Conservation (phyloP, 2,329 filamentous ascomycete genomes). For the Pyrenophora graminea region DNA sequence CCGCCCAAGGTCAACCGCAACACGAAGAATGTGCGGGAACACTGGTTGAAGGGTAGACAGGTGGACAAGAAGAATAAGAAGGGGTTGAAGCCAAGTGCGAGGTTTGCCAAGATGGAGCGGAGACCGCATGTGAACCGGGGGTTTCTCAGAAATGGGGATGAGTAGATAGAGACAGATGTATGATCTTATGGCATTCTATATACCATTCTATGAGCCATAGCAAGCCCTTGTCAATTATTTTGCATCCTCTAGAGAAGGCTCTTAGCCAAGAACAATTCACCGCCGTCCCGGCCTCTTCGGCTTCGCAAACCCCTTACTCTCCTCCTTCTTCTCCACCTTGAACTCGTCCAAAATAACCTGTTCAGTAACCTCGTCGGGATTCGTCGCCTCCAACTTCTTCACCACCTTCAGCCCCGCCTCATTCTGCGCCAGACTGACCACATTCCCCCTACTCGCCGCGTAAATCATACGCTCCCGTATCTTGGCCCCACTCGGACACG, state of each 20-base stretch:
- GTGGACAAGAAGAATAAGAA: conserved; percentile 38
- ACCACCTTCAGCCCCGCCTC: conserved; percentile 69
- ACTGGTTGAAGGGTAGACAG: conserved; percentile 50
- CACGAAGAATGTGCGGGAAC: conserved; percentile 44
- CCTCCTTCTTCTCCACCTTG: conserved; percentile 69
- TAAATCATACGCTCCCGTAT: conserved; percentile 89
- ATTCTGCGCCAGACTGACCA: conserved; percentile 66
- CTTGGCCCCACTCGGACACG: conserved; percentile 71
- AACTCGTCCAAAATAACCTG: conserved; percentile 68
- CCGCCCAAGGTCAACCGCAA: conserved; percentile 50
- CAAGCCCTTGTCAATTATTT: neutral
- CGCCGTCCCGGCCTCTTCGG: conserved; percentile 77
- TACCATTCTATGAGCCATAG: neutral
- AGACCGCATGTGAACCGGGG: conserved; percentile 32
- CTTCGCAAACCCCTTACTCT: conserved; percentile 73
- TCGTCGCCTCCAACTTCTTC: conserved; percentile 69
- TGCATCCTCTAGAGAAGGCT: neutral
- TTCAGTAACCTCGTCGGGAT: conserved; percentile 72
- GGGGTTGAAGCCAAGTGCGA: conserved; percentile 18
- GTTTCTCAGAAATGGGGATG: conserved; percentile 38
- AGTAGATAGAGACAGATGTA: conserved; percentile 9
- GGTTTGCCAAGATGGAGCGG: conserved; percentile 37
- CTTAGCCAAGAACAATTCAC: conserved; percentile 17
- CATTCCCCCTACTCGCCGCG: conserved; percentile 64
- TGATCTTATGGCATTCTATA: neutral